phyloP scores from a whole-genome alignment of 2,329 filamentous ascomycete species.

The Cladosporium oxysporum region DNA sequence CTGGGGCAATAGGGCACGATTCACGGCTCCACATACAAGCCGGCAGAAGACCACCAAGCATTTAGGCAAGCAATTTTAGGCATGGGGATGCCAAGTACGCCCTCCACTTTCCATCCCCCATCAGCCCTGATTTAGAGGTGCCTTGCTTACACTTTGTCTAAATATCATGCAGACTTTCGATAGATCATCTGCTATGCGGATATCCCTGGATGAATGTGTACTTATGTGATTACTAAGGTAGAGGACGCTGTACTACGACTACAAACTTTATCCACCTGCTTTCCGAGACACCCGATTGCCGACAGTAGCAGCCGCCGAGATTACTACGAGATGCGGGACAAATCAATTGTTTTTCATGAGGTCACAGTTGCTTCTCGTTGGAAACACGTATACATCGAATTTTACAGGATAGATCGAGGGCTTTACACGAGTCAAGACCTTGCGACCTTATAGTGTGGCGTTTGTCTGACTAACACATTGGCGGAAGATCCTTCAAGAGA shows the following conservation, averaged over 20 bases:
- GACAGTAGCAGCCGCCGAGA: background rate
- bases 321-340: background rate
- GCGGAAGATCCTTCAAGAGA: conserved; percentile 3
- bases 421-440: background rate
- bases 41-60: conserved; percentile 7
- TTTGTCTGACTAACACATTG: background rate
- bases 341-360: background rate
- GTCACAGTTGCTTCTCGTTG: background rate
- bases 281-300: background rate
- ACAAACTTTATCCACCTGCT: background rate
- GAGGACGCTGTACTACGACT: background rate
- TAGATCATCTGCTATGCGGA: background rate
- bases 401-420: background rate
- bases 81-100: background rate
- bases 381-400: background rate
- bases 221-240: background rate
- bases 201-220: background rate
- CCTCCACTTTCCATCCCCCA: background rate
- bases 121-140: background rate
- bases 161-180: background rate
- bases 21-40: conserved; percentile 8
- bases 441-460: background rate
- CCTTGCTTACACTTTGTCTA: background rate
- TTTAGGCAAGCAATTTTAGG: conserved; percentile 16
- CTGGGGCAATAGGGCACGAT: background rate